A percentile compares a stretch with the other conserved stretches of the same genome.
phyloP scores from a whole-genome alignment of 1,284 basidiomycete genomes.

The Fomitiporia mediterranea region DNA sequence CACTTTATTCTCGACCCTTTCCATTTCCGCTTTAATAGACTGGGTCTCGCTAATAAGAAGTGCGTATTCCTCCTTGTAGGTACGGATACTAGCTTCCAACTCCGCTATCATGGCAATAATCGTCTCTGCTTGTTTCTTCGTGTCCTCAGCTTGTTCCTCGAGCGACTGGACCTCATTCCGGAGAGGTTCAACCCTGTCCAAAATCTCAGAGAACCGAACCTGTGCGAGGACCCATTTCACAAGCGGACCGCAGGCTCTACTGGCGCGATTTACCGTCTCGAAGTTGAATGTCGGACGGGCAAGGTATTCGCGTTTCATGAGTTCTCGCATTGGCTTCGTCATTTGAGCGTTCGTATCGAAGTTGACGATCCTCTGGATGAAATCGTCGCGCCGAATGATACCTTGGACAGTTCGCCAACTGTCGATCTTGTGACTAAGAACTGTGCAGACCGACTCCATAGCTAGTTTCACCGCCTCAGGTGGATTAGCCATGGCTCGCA shows the following conservation, averaged over 20 bases:
- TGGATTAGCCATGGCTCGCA: slow-evolving; percentile 97
- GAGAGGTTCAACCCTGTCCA: slow-evolving; percentile 96
- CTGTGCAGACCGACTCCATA: slow-evolving; percentile 98
- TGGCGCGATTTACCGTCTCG: slow-evolving; percentile 92
- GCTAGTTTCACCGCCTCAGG: slow-evolving; percentile 97
- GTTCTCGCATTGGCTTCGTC: slow-evolving; percentile 85
- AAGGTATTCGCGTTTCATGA: slow-evolving; percentile 93
- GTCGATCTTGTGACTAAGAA: slow-evolving; percentile 97
- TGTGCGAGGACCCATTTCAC: slow-evolving; percentile 99
- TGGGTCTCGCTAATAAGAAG: slow-evolving; percentile 96
- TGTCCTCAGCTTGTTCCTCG: slow-evolving; percentile 87
- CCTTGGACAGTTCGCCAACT: slow-evolving; percentile 96
- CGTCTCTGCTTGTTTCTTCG: slow-evolving; percentile 86
- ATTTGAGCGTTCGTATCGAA: slow-evolving; percentile 93
- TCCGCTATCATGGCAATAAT: slow-evolving; percentile 93
- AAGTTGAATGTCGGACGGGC: slow-evolving; percentile 92
- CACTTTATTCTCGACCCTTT: slow-evolving; percentile 94
- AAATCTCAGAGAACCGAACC: slow-evolving; percentile 94
- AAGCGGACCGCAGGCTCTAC: slow-evolving; percentile 95
- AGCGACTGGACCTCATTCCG: slow-evolving; percentile 94
- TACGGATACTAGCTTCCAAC: slow-evolving; percentile 88
- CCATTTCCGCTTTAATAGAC: slow-evolving; percentile 97
- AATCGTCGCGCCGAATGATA: slow-evolving; percentile 96
- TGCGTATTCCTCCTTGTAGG: slow-evolving; percentile 98
- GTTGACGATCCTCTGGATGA: slow-evolving; percentile 95